Base-by-base conservation (phyloP, 257 asterid genomes). In the Solanum chaucha region DNA sequence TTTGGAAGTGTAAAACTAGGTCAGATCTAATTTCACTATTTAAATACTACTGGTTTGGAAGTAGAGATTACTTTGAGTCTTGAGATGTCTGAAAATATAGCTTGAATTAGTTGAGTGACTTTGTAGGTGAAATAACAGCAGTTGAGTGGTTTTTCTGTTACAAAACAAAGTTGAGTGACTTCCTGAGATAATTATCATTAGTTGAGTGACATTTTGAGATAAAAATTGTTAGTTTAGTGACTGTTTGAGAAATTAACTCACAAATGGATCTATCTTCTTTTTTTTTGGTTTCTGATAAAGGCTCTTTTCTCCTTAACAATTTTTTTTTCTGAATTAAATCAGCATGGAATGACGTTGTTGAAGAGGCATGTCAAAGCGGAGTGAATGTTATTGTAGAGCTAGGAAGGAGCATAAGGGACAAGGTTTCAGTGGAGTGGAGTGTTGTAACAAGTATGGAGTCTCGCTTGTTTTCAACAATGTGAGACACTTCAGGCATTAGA, bases 311-410 rank as follows among this genome's bases (percentile, higher is more conserved):
- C 51, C 72, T 86, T 51, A 1, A 72, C 8, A n/a, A 28, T 9
- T 40, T 10, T 75, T 30, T 19, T 17, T 75, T 38, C 48, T 89
- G 44, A 77, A 75, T 61, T 88, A 22, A 64, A 59, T 91, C 93
- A 95, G 98, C 98, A 1, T 95, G 98, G 99, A 93, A 94, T 28
- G 99, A 95, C 91, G 94, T 98, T 20, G 99, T 96, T 71, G 99
- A 96, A 92, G 99, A 96, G 93, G 98, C 97, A 17, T 95, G 98
- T 84, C 89, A 94, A 89, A 94, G 96, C 77, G 96, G 98, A 72
- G 77, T 95, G 11, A 81, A 94, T 32, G 92, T 94, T 26, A 94
- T 96, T 82, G 96, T 95, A 13, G 99, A 96, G 87, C 99, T 98
- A 3, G 98, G 99, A 28, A 98, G 99, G 4, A 94, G 97, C 94